Evolutionary conservation across 192 early-diverging fungal genomes (phyloP).

Genomic region (Gaertneriomyces semiglobifer): DNA sequence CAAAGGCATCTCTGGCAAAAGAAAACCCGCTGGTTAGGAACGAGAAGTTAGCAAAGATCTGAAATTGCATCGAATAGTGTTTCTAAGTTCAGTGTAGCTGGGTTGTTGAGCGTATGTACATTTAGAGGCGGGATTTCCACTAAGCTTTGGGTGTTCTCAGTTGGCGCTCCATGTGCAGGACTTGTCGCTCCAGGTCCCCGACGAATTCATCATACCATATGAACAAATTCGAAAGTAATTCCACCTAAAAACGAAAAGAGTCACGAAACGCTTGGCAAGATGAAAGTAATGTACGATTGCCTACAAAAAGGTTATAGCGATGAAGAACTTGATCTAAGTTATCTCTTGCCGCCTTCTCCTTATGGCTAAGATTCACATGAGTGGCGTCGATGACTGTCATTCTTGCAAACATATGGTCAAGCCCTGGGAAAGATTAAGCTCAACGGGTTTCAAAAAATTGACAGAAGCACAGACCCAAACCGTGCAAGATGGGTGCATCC

Average conservation of each 20-base stretch:
- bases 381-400: too few relatives aligned
- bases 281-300: background rate
- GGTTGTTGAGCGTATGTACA: too few relatives aligned
- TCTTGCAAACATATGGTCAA: too few relatives aligned
- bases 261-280: too few relatives aligned
- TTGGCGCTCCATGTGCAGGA: constrained; percentile 13
- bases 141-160: background rate
- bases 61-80: constrained; percentile 10
- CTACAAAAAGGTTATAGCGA: background rate
- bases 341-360: background rate
- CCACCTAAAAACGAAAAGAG: constrained; percentile 5
- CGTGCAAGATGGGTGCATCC: constrained; percentile 22
- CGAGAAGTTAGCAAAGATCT: constrained; percentile 49
- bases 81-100: too few relatives aligned
- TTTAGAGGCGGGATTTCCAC: too few relatives aligned
- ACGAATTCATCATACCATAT: constrained; percentile 26
- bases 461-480: constrained; percentile 1
- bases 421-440: background rate
- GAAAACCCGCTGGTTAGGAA: constrained; percentile 53
- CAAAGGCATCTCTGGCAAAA: constrained; percentile 36
- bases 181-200: constrained; percentile 13
- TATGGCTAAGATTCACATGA: background rate
- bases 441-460: background rate
- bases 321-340: background rate
- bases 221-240: constrained; percentile 21